Conservation (phyloP, 2,329 filamentous ascomycete genomes). For the Rutstroemia sp. region DNA sequence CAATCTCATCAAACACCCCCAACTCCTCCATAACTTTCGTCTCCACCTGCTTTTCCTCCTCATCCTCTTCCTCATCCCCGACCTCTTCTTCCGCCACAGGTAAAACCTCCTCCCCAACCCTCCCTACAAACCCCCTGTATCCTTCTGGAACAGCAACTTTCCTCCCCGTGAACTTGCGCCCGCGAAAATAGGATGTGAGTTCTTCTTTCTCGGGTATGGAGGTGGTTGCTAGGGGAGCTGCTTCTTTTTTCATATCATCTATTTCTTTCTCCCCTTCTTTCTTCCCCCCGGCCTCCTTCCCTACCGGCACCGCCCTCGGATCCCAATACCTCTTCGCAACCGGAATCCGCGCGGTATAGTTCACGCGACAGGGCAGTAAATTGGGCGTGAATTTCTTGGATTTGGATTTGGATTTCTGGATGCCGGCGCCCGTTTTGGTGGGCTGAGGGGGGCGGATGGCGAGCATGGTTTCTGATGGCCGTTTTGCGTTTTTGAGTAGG, state of each 20-base stretch:
- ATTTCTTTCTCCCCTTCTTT: not conserved
- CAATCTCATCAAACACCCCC: conserved; percentile 63
- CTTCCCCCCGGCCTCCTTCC: not conserved
- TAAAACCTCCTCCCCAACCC: not conserved
- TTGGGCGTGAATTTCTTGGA: not conserved
- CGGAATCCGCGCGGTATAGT: not conserved
- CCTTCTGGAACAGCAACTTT: not conserved
- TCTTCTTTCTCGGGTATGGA: not conserved
- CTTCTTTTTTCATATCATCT: not conserved
- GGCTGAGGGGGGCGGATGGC: not conserved
- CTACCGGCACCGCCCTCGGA: not conserved
- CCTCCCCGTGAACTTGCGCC: conserved; percentile 12
- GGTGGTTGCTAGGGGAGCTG: too few species aligned
- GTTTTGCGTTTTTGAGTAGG: too few species aligned
- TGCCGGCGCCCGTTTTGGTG: not conserved
- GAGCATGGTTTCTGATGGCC: not conserved
- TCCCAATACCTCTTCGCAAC: conserved; percentile 6
- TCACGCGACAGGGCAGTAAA: conserved; percentile 6
- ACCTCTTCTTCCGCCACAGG: conserved; percentile 37
- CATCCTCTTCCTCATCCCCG: conserved; percentile 33
- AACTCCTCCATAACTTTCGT: conserved; percentile 54
- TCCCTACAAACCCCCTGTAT: conserved; percentile 1
- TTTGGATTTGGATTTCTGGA: not conserved
- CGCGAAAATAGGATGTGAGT: conserved; percentile 2
- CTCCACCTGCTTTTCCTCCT: conserved; percentile 40